Evolutionary conservation across 192 early-diverging fungal species (phyloP).

Genomic region (Martensiomyces pterosporus): DNA sequence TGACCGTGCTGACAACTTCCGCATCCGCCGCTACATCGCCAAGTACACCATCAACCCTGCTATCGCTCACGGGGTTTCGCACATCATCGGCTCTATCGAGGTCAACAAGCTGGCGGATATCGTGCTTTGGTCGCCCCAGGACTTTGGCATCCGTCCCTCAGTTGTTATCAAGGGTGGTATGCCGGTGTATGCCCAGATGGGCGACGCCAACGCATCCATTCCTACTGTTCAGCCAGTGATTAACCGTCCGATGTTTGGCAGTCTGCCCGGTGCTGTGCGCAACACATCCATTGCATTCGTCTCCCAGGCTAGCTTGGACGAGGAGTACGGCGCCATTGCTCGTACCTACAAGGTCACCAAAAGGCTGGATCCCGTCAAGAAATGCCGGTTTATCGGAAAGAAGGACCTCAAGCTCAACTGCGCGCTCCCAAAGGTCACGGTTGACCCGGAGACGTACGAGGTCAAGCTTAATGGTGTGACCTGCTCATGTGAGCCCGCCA

Average conservation of each 20-base stretch:
- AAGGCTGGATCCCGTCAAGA: conserved; percentile 62
- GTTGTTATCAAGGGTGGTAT: conserved; percentile 88
- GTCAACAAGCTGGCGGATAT: conserved; percentile 93
- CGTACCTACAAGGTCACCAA: conserved; percentile 67
- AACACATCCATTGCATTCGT: conserved; percentile 76
- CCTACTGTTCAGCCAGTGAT: conserved; percentile 90
- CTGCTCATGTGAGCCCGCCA: conserved; percentile 66
- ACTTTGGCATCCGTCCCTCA: conserved; percentile 86
- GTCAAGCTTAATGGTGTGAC: conserved; percentile 74
- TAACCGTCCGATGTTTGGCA: conserved; percentile 82
- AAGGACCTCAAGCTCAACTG: conserved; percentile 85
- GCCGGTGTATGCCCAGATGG: conserved; percentile 81
- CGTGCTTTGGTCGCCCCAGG: conserved; percentile 75
- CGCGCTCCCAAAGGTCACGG: conserved; percentile 65
- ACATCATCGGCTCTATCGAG: conserved; percentile 90
- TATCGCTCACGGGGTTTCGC: conserved; percentile 79
- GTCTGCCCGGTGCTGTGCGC: conserved; percentile 56
- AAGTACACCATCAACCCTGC: conserved; percentile 99
- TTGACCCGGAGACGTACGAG: conserved; percentile 91
- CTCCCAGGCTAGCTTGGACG: conserved; percentile 65
- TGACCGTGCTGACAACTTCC: conserved; percentile 76
- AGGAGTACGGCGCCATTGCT: conserved; percentile 38
- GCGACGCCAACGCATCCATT: conserved; percentile 93
- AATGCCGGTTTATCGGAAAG: conserved; percentile 76
- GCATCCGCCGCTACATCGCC: conserved; percentile 86